Evolutionary conservation across 768 basidiomycete genomes (phyloP).

Genomic region (Lactarius hengduanensis): DNA sequence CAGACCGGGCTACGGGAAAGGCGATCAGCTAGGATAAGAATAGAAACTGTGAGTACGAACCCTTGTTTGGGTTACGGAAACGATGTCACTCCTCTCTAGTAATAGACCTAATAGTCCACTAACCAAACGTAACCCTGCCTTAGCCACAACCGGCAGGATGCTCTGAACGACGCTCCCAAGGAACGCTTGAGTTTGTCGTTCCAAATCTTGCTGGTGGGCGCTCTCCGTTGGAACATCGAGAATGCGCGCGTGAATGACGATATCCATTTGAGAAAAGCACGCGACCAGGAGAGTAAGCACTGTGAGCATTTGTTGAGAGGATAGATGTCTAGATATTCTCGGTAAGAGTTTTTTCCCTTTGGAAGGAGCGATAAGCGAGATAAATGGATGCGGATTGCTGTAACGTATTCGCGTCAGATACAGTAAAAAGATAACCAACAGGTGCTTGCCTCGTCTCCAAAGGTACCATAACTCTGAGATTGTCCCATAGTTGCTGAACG

Average conservation of each 20-base stretch:
- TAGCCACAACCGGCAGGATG: conserved; percentile 77
- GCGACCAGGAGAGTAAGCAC: conserved; percentile 90
- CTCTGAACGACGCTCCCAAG: conserved; percentile 83
- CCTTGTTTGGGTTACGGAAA: conserved; percentile 71
- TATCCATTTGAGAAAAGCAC: conserved; percentile 92
- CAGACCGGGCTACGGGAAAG: conserved; percentile 70
- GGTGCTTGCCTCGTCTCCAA: conserved; percentile 80
- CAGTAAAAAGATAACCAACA: background rate
- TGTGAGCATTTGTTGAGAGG: conserved; percentile 75
- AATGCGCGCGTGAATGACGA: conserved; percentile 72
- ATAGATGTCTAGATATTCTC: conserved; percentile 81
- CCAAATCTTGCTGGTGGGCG: conserved; percentile 62
- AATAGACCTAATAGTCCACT: conserved; percentile 84
- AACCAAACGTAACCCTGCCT: conserved; percentile 76
- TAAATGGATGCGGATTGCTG: conserved; percentile 94
- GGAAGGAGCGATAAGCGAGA: conserved; percentile 80
- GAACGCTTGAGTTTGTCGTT: conserved; percentile 90
- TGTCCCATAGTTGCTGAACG: conserved; percentile 75
- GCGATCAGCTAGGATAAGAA: conserved; percentile 16
- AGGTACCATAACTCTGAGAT: conserved; percentile 82
- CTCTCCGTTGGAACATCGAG: conserved; percentile 68
- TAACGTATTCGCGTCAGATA: background rate
- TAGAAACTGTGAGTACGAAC: conserved; percentile 45
- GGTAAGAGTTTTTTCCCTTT: conserved; percentile 95
- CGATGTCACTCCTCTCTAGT: conserved; percentile 74